Base-by-base conservation (phyloP, 768 basidiomycete genomes). In the Hygrophoropsis aurantiaca region DNA sequence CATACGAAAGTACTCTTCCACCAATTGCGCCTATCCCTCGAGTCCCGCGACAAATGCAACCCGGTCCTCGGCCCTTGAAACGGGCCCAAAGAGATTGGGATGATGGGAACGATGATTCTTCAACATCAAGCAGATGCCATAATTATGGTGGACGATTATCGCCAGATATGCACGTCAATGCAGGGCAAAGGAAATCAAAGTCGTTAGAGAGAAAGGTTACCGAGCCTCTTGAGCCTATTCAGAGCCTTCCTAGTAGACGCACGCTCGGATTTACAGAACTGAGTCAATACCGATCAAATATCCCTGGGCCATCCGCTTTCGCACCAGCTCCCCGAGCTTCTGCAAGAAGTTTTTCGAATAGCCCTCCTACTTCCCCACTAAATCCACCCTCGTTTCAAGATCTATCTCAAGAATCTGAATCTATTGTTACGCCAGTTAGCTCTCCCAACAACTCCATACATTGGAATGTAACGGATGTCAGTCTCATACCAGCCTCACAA, bases 1-100 rank as follows among this genome's bases (percentile, higher is more conserved):
- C 79, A 13, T 84, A 81, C 67, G 83, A 86, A 63, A 82, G 74
- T 65, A 80, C 68, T 21, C 67, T 87, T 38, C 83, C 85, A 2
- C 80, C 82, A 8, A 74, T 88, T 33, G 69, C 67, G 24, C 72
- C 82, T 2, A 75, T 79, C 20, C 74, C 70, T 15, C 72, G 72
- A 16, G 58, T 67, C 11, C 72, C 71, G 1, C 73, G 74, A 18
- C 82, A 79, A 58, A 64, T 75, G 16, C 80, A 77, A 53, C 78
- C 78, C 48, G 56, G 65, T 42, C 50, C 66, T 49, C 57, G 64
- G 41, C 42, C 60, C 13, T 58, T 69, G 39, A 76, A 74, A 47
- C 75, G 78, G 40, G 50, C 55, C 46, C 52, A 65, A 65, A 59
- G 53, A 51, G 67, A 58, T 40, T 63, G 59, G 60, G 61, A 57